A percentile compares a stretch with the other conserved stretches of the same genome.
These are phyloP conservation scores for Bifiguratus adelaidae DNA, from an alignment of 192 early-diverging fungal genomes.

Conservation along the genomic window DNA sequence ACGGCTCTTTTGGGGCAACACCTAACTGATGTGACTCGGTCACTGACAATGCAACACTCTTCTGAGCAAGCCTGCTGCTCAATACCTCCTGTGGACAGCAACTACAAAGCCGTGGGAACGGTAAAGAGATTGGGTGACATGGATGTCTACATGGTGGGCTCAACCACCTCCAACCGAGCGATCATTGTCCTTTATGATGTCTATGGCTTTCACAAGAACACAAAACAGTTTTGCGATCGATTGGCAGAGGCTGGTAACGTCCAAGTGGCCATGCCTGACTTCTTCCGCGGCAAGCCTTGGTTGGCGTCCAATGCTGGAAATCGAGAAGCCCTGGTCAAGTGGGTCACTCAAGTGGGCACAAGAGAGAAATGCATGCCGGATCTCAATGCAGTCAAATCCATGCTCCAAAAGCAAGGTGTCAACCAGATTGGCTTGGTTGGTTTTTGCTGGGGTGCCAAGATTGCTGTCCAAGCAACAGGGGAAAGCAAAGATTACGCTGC, in stretches of 20 bases:
- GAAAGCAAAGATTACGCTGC: slow-evolving; percentile 28
- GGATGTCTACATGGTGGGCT: not conserved
- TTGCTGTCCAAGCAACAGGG: slow-evolving; percentile 28
- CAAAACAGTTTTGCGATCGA: slow-evolving; percentile 41
- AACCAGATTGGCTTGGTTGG: slow-evolving; percentile 35
- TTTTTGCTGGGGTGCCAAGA: slow-evolving; percentile 57
- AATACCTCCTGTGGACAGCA: not conserved
- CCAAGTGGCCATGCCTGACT: slow-evolving; percentile 42
- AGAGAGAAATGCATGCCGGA: not conserved
- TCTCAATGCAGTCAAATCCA: not conserved
- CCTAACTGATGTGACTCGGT: too few relatives aligned
- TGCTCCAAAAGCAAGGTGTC: slow-evolving; percentile 26
- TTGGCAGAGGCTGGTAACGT: slow-evolving; percentile 27
- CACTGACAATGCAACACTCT: too few relatives aligned
- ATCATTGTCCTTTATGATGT: slow-evolving; percentile 52
- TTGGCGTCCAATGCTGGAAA: slow-evolving; percentile 22
- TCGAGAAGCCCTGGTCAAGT: not conserved
- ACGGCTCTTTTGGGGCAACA: too few relatives aligned
- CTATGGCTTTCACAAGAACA: slow-evolving; percentile 43
- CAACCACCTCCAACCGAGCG: slow-evolving; percentile 31
- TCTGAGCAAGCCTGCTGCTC: not conserved
- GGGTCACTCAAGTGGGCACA: slow-evolving; percentile 17
- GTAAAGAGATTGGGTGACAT: not conserved
- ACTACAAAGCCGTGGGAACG: not conserved
- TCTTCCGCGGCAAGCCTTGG: slow-evolving; percentile 33